Base-by-base conservation (phyloP, 768 basidiomycete species). In the Boletellus ananas region DNA sequence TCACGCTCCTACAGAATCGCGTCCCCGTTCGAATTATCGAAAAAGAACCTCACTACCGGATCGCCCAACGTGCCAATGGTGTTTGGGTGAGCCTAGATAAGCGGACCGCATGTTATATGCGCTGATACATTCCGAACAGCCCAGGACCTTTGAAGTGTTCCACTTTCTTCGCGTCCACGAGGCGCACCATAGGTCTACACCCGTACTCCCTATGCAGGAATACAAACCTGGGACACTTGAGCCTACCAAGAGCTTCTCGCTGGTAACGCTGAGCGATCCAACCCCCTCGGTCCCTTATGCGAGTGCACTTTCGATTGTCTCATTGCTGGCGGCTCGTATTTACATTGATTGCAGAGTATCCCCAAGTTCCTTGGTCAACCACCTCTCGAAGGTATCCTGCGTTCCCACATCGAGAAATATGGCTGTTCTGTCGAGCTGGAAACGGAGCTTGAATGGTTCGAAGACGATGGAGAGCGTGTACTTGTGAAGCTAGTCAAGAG, bases 21-120 rank as follows among this genome's bases (percentile, higher is more conserved):
- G 62, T 80, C 16, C 69, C 75, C 7, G 74, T 81, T 7, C 76
- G 78, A 17, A 72, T 83, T 20, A 74, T 83, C 37, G 75, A 82
- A 46, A 78, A 76, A 51, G 71, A 70, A 45, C 57, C 65, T 0
- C 44, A 62, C 1, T 64, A 69, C 11, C 67, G 62, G 9, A 54
- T 70, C n/a, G 73, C 73, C 4, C 70, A 74, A 49, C 71, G 76
- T 2, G 72, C 69, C 6, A 61, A 62, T 4, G 74, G 68, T 1
- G 55, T 78, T 20, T 73, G 72, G 70, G 74, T 73, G 37, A 23
- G 64, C 33, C 41, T 3, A 16, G 17, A 27, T 25, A 2, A 6
- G 9, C 4, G 4, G 7, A 9, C 33, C 4, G 1, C 29, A 29
- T 10, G 29, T 8, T 29, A 29, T 11, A 9, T 29, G 29, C 29